Percentiles rank a stretch among this genome's conserved stretches.
Conservation (phyloP, 148 eudicot species). For the Camellia sinensis region DNA sequence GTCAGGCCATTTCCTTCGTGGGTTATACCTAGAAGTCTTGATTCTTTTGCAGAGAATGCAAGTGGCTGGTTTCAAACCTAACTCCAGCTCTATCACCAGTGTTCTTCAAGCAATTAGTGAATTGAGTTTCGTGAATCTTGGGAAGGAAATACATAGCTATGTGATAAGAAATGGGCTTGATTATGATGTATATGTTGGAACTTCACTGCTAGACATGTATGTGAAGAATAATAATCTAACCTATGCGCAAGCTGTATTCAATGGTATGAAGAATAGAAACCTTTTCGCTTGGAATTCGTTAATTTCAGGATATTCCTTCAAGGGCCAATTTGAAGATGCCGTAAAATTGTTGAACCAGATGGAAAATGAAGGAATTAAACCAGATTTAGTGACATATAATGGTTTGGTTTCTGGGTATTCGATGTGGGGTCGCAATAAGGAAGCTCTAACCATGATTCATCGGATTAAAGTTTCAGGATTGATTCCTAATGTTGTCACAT, state of each 20-base stretch:
- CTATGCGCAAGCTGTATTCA: constrained; percentile 42
- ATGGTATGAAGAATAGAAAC: constrained; percentile 39
- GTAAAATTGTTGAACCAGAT: constrained; percentile 31
- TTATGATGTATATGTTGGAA: constrained; percentile 40
- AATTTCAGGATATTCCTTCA: constrained; percentile 52
- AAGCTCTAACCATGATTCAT: constrained; percentile 39
- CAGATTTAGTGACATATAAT: constrained; percentile 57
- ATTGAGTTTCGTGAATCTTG: constrained; percentile 34
- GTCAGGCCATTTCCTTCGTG: constrained; percentile 50
- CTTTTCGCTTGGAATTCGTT: constrained; percentile 56
- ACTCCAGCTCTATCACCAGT: constrained; percentile 46
- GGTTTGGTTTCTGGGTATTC: constrained; percentile 54
- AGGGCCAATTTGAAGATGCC: constrained; percentile 46
- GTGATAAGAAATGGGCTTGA: constrained; percentile 46
- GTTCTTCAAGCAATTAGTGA: constrained; percentile 53
- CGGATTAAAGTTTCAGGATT: constrained; percentile 40
- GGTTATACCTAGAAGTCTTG: constrained; percentile 43
- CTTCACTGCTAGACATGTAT: constrained; percentile 68
- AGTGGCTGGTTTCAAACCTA: constrained; percentile 39
- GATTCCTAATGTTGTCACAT: constrained; percentile 46
- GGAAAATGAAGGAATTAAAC: constrained; percentile 42
- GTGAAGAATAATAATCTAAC: constrained; percentile 41
- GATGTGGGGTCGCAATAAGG: constrained; percentile 26
- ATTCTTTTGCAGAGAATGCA: constrained; percentile 37
- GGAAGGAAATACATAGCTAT: constrained; percentile 54